These are phyloP conservation scores for Oryza glaberrima DNA, from an alignment of 176 grass and related monocot genomes.

Conservation along the genomic window DNA sequence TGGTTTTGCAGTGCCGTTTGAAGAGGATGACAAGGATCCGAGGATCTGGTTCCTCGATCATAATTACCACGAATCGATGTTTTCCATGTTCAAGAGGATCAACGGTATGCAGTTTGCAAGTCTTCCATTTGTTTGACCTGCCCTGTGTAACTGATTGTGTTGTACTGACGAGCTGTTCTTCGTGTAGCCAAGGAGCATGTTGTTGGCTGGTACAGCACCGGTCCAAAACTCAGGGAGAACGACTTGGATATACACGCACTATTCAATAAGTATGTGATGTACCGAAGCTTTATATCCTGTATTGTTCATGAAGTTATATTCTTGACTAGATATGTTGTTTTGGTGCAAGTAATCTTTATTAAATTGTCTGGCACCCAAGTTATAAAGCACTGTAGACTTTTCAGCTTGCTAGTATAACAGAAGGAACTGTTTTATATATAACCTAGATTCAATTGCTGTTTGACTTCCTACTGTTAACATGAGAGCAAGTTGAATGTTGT, in stretches of 20 bases:
- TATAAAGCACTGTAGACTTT: neutral
- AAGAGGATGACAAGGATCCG: constrained; percentile 95
- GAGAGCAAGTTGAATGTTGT: neutral
- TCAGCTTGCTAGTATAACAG: neutral
- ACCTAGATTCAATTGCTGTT: constrained; percentile 7
- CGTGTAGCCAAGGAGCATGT: constrained; percentile 93
- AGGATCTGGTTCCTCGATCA: constrained; percentile 99
- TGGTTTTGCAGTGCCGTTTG: constrained; percentile 81
- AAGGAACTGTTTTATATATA: neutral
- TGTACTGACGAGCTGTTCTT: constrained; percentile 23
- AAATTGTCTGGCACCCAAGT: neutral
- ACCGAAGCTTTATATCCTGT: neutral
- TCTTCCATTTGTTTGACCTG: neutral
- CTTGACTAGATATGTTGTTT: neutral
- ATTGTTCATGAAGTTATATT: neutral
- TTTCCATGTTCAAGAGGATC: constrained; percentile 98
- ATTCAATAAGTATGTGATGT: constrained; percentile 74
- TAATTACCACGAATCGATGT: constrained; percentile 97
- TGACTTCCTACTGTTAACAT: neutral
- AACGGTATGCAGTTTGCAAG: constrained; percentile 61
- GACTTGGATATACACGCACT: constrained; percentile 91
- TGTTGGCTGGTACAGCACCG: constrained; percentile 99
- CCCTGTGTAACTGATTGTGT: neutral
- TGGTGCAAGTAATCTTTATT: neutral
- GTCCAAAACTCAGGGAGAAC: constrained; percentile 96